Base-by-base conservation (phyloP, 148 eudicot genomes). In the Amaranthus palmeri region DNA sequence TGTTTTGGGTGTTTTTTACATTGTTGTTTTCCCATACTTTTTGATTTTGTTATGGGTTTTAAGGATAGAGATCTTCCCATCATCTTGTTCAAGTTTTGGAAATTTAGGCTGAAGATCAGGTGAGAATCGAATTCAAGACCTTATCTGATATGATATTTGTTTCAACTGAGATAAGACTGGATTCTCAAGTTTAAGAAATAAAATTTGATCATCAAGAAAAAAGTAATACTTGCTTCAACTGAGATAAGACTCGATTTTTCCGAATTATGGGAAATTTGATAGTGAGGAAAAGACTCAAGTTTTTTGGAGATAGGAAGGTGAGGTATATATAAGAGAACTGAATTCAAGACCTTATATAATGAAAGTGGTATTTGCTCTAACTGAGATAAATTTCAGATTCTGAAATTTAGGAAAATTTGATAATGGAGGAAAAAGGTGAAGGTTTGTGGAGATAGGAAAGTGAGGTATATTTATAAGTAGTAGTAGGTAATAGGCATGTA, bases 1-100 rank as follows among this genome's bases (percentile, higher is more conserved):
- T 93, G 98, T 51, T 84, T 93, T 0, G 92, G 97, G 84, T 93
- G 98, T 74, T 85, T 91, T 69, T 81, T 87, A 91, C 98, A 93
- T 58, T 61, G 61, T 75, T 53, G 65, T 66, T 55, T 25, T 25
- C 36, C 36, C 36, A 25, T 25, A 25, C 36, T 25, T 25, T 76
- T 69, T 80, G 71, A 5, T 71, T 67, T n/a, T 47, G 70, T 5
- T 63, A 49, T 25, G 36, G 36, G 36, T 25, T 25, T 25, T 25
- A 25, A 25, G 36, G 36, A 25, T 25, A 25, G 36, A 25, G 36
- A 25, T 68, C 46, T 41, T 57, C 72, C 56, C 6, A 44, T 68
- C 57, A 45, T 74, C 36, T 85, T 71, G 79, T 76, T 80, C 48
- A 66, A 73, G n/a, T 17, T 69, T 58, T 36, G 49, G 4, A 17